Evolutionary conservation across 352 stramenopile genomes (phyloP).

Genomic region (Phytophthora lateralis): DNA sequence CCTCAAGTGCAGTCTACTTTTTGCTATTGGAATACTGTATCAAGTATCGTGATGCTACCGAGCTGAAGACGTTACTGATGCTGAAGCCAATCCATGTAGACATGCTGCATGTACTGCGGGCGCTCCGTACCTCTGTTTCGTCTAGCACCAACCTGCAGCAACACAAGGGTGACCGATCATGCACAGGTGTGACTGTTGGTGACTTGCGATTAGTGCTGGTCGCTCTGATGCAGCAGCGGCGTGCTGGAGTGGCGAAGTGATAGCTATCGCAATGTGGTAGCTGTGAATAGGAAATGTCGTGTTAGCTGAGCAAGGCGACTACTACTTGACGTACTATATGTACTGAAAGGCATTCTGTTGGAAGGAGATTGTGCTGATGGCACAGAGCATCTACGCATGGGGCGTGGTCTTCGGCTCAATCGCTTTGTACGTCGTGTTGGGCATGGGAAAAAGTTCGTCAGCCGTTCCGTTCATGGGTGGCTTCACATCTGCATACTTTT

Average conservation of each 20-base stretch:
- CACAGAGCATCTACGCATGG: slow-evolving; percentile 13
- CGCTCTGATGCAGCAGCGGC: slow-evolving; percentile 46
- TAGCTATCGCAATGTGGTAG: neutral
- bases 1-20: slow-evolving; percentile 62
- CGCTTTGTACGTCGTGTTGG: slow-evolving; percentile 38
- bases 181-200: slow-evolving; percentile 46
- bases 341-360: neutral
- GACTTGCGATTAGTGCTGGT: slow-evolving; percentile 52
- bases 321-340: too few species aligned
- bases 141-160: slow-evolving; percentile 7
- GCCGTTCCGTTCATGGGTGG: slow-evolving; percentile 26
- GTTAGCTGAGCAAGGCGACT: neutral
- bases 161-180: slow-evolving; percentile 6
- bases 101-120: slow-evolving; percentile 59
- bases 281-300: slow-evolving; percentile 3
- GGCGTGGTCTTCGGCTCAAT: neutral
- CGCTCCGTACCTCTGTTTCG: slow-evolving; percentile 43
- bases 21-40: slow-evolving; percentile 71
- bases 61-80: slow-evolving; percentile 55
- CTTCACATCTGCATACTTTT: slow-evolving; percentile 2
- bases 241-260: slow-evolving; percentile 25
- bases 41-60: slow-evolving; percentile 40
- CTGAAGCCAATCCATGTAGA: slow-evolving; percentile 63
- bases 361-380: neutral
- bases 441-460: slow-evolving; percentile 19